Conservation (phyloP, 176 grass and related monocot genomes). For the Oryza brachyantha region DNA sequence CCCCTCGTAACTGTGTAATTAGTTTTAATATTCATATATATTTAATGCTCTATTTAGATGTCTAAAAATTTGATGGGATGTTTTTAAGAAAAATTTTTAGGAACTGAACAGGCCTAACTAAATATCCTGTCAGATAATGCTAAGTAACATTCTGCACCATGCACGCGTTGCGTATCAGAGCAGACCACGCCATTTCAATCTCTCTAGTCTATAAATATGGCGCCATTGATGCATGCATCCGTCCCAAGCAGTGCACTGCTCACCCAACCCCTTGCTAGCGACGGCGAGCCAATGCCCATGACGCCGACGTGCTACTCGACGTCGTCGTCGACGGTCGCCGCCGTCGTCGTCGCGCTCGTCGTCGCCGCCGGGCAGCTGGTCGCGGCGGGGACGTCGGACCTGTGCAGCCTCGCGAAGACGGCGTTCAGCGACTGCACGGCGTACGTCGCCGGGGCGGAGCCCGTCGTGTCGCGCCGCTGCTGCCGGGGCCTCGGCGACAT, state of each 20-base stretch:
- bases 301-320: background rate
- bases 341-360: background rate
- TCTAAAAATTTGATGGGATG: too few relatives aligned
- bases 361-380: background rate
- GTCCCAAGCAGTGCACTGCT: background rate
- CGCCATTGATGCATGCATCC: background rate
- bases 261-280: background rate
- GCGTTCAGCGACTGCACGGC: slow-evolving; percentile 35
- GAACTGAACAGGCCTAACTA: too few relatives aligned
- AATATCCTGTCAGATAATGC: background rate
- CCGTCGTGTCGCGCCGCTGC: background rate
- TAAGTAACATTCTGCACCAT: too few relatives aligned
- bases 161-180: too few relatives aligned
- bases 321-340: background rate
- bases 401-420: slow-evolving; percentile 9
- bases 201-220: background rate
- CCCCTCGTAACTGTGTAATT: too few relatives aligned
- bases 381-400: background rate
- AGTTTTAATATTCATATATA: too few relatives aligned
- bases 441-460: background rate
- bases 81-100: too few relatives aligned
- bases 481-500: slow-evolving; percentile 18
- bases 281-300: slow-evolving; percentile 3
- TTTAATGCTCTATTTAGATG: too few relatives aligned
- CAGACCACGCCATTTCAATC: too few relatives aligned